Percentiles rank a stretch among this genome's conserved stretches.
Conservation (phyloP, 148 eudicot genomes). For the Rheum nobile region DNA sequence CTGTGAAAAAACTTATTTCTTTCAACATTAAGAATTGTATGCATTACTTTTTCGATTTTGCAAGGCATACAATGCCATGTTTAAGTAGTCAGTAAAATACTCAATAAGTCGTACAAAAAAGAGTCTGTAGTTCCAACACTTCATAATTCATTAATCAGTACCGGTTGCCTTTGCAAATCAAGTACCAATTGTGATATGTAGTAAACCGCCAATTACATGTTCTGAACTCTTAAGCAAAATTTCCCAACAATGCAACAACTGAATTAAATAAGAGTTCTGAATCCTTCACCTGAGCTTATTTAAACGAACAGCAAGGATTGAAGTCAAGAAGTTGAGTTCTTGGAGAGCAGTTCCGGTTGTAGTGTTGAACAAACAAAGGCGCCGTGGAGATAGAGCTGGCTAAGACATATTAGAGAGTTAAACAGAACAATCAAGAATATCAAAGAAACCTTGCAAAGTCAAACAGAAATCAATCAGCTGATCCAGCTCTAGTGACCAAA, state of each 20-base stretch:
- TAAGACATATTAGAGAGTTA: conserved; percentile 20
- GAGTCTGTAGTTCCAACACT: neutral
- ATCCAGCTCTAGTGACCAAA: neutral
- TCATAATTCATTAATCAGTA: neutral
- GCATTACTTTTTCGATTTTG: neutral
- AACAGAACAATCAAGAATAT: neutral
- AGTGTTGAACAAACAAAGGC: conserved; percentile 79
- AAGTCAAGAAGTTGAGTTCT: conserved; percentile 80
- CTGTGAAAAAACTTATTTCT: neutral
- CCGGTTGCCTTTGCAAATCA: neutral
- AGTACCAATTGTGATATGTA: neutral
- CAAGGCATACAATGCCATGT: neutral
- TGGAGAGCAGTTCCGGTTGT: conserved; percentile 52
- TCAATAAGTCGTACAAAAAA: neutral
- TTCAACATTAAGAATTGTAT: neutral
- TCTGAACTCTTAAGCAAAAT: neutral
- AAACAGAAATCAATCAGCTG: neutral
- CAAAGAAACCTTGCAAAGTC: neutral
- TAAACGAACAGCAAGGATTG: conserved; percentile 66
- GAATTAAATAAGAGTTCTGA: neutral
- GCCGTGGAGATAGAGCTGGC: conserved; percentile 89
- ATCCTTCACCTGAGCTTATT: conserved; percentile 58
- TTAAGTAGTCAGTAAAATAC: neutral
- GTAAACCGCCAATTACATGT: neutral
- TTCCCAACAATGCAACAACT: neutral